A percentile compares a stretch with the other conserved stretches of the same genome.
phyloP scores from a whole-genome alignment of 257 asterid genomes.

The Marsdenia floribunda region DNA sequence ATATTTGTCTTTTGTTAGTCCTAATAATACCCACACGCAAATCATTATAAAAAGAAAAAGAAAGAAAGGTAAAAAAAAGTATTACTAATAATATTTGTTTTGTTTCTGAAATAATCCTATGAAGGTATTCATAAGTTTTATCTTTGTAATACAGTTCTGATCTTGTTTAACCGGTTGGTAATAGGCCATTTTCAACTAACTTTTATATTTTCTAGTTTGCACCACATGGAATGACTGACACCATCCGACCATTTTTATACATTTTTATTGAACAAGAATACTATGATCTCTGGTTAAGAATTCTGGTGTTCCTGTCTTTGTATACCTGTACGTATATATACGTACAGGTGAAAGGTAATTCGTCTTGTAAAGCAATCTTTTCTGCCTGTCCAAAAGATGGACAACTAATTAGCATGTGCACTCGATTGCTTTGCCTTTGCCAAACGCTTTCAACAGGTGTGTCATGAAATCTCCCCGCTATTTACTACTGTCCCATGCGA shows the following conservation, averaged over 20 bases:
- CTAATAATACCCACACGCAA: neutral
- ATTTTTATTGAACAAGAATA: neutral
- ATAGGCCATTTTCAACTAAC: constrained; percentile 17
- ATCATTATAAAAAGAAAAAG: neutral
- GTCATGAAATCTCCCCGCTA: constrained; percentile 6
- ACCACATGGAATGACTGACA: constrained; percentile 20
- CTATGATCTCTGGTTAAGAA: neutral
- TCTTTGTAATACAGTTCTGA: neutral
- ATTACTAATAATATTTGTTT: no score
- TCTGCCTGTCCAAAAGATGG: constrained; percentile 28
- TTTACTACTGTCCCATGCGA: neutral
- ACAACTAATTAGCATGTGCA: constrained; percentile 21
- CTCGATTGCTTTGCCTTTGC: constrained; percentile 18
- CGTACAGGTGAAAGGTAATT: constrained; percentile 8
- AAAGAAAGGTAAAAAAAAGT: neutral
- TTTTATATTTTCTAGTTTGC: neutral
- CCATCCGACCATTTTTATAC: neutral
- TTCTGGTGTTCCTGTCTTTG: neutral
- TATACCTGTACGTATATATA: neutral
- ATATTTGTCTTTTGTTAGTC: neutral
- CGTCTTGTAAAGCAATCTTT: constrained; percentile 22
- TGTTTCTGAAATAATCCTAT: neutral
- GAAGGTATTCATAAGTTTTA: constrained; percentile 8
- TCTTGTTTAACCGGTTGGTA: neutral
- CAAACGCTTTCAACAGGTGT: neutral